Evolutionary conservation across 805 yeast genomes (phyloP).

Genomic region (Spencermartinsiella europaea): DNA sequence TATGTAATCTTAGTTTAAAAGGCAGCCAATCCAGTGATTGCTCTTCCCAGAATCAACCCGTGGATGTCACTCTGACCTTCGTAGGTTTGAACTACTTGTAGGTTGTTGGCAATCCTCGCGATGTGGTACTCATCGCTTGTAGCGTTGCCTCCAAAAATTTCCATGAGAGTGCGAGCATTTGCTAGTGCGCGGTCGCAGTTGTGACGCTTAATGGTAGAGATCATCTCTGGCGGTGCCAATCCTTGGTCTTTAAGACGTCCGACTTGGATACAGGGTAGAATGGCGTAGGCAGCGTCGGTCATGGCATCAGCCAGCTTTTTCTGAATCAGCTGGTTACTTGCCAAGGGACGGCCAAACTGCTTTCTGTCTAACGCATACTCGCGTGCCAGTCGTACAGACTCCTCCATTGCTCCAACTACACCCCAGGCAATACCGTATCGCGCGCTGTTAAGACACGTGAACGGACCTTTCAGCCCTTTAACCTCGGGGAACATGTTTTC

Average conservation of each 20-base stretch:
- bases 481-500: conserved; percentile 38
- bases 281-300: conserved; percentile 38
- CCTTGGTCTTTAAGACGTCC: conserved; percentile 38
- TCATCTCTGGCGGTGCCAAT: conserved; percentile 38
- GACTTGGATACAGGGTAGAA: conserved; percentile 37
- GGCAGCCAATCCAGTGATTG: conserved; percentile 35
- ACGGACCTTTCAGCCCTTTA: conserved; percentile 41
- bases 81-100: conserved; percentile 42
- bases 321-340: conserved; percentile 38
- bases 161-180: conserved; percentile 36
- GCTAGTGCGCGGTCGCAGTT: conserved; percentile 39
- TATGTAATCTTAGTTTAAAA: conserved; percentile 9
- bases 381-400: conserved; percentile 34
- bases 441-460: conserved; percentile 40
- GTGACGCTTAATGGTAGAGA: conserved; percentile 39
- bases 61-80: conserved; percentile 44
- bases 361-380: conserved; percentile 36
- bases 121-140: conserved; percentile 41
- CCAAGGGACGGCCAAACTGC: conserved; percentile 38
- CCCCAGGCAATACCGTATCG: conserved; percentile 43
- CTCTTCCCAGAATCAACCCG: conserved; percentile 37
- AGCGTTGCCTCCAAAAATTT: conserved; percentile 42
- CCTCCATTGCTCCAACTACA: conserved; percentile 41
- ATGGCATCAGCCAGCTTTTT: conserved; percentile 40
- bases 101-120: conserved; percentile 38